Conservation (phyloP, 345 rosid genomes). For the Pistacia integerrima region DNA sequence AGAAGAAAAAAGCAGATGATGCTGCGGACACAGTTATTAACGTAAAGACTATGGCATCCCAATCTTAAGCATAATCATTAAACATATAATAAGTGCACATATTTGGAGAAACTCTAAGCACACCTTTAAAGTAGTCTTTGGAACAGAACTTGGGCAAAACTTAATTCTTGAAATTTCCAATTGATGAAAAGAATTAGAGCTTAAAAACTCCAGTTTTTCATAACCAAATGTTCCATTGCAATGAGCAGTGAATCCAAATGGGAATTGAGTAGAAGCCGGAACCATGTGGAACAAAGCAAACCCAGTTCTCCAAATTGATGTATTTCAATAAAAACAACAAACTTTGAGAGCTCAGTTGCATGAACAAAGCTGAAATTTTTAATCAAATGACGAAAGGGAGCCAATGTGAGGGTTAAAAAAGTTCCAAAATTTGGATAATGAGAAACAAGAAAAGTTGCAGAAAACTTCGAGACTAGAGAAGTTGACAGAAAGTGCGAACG, state of each 20-base stretch:
- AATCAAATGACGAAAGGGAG: background rate
- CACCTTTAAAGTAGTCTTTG: slow-evolving; percentile 47
- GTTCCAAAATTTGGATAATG: background rate
- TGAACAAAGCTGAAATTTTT: background rate
- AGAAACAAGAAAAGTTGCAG: background rate
- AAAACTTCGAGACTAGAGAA: background rate
- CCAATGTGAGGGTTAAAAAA: background rate
- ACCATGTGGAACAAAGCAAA: slow-evolving; percentile 44
- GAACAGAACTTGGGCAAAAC: slow-evolving; percentile 30
- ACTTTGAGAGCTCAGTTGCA: background rate
- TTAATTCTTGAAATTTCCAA: slow-evolving; percentile 37
- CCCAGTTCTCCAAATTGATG: slow-evolving; percentile 27
- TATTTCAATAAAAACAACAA: background rate
- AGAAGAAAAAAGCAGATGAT: background rate
- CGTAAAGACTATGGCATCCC: background rate
- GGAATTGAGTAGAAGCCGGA: slow-evolving; percentile 47
- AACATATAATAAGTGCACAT: slow-evolving; percentile 7
- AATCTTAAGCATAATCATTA: background rate
- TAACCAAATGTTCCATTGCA: slow-evolving; percentile 30
- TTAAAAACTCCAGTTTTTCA: slow-evolving; percentile 29
- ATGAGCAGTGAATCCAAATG: slow-evolving; percentile 45
- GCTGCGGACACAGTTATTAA: background rate
- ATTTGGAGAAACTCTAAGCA: slow-evolving; percentile 2
- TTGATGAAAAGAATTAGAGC: slow-evolving; percentile 35
- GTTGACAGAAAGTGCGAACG: background rate